A percentile compares a stretch with the other conserved stretches of the same genome.
These are phyloP conservation scores for Incumbomyces lentus DNA, from an alignment of 2,329 filamentous ascomycete genomes.

Conservation along the genomic window DNA sequence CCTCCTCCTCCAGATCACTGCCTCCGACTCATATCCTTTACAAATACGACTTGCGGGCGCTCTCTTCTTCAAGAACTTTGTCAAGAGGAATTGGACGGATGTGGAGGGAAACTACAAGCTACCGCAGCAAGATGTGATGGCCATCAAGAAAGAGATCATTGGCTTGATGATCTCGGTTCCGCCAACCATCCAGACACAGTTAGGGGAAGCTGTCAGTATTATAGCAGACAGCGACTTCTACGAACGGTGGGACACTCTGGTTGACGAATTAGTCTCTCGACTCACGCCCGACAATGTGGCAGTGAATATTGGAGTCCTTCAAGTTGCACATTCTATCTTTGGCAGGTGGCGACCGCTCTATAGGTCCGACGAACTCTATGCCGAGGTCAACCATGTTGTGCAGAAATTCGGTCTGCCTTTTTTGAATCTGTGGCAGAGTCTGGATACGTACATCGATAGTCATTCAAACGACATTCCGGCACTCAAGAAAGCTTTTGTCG, in stretches of 20 bases:
- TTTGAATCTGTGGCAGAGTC: slow-evolving; percentile 52
- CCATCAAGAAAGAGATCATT: slow-evolving; percentile 91
- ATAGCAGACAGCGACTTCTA: slow-evolving; percentile 98
- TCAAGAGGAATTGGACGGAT: slow-evolving; percentile 88
- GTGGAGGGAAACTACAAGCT: slow-evolving; percentile 92
- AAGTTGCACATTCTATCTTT: slow-evolving; percentile 97
- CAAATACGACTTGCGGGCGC: slow-evolving; percentile 80
- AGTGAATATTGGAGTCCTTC: slow-evolving; percentile 85
- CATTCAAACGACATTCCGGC: slow-evolving; percentile 65
- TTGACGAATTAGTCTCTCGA: slow-evolving; percentile 80
- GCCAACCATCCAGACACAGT: slow-evolving; percentile 75
- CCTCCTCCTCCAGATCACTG: slow-evolving; percentile 79
- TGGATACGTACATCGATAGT: slow-evolving; percentile 52
- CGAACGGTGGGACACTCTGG: slow-evolving; percentile 90
- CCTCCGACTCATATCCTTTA: slow-evolving; percentile 57
- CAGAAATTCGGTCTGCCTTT: slow-evolving; percentile 75
- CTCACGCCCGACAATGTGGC: slow-evolving; percentile 71
- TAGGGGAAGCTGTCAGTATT: slow-evolving; percentile 91
- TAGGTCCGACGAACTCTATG: slow-evolving; percentile 82
- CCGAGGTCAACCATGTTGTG: slow-evolving; percentile 93
- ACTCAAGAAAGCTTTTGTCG: slow-evolving; percentile 69
- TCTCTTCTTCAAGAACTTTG: slow-evolving; percentile 97
- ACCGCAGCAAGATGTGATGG: slow-evolving; percentile 65
- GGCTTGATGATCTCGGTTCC: slow-evolving; percentile 93
- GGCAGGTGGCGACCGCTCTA: slow-evolving; percentile 91